Percentiles rank a stretch among this genome's conserved stretches.
These are phyloP conservation scores for Lichenothelia convexa DNA, from an alignment of 495 filamentous ascomycete species.

Conservation along the genomic window DNA sequence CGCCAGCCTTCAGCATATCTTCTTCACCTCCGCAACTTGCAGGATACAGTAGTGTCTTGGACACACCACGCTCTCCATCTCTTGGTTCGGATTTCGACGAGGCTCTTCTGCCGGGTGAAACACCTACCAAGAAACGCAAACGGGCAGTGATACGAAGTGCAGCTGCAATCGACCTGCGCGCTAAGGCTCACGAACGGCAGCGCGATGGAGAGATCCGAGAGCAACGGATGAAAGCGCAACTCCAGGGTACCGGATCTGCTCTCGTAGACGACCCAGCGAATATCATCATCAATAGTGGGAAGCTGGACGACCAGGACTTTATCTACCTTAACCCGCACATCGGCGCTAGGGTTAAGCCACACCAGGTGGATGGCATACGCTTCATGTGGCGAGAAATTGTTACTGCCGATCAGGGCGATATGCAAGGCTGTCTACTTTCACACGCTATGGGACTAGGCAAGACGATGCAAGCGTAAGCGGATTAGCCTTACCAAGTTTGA, in stretches of 20 bases:
- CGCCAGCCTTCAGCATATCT: too few species aligned
- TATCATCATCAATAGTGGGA: slow-evolving; percentile 55
- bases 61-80: slow-evolving; percentile 2
- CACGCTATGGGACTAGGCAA: slow-evolving; percentile 93
- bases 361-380: slow-evolving; percentile 53
- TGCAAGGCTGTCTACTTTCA: slow-evolving; percentile 58
- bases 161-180: slow-evolving; percentile 1
- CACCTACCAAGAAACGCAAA: slow-evolving; percentile 8
- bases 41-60: too few species aligned
- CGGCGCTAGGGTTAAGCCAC: slow-evolving; percentile 31
- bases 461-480: slow-evolving; percentile 62
- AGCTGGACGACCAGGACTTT: slow-evolving; percentile 34
- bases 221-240: too few species aligned
- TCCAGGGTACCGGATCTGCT: slow-evolving; percentile 8
- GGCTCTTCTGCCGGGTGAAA: neutral
- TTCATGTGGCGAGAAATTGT: slow-evolving; percentile 85
- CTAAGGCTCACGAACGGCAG: slow-evolving; percentile 1
- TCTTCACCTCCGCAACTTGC: too few species aligned
- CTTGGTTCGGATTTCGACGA: slow-evolving; percentile 12
- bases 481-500: neutral
- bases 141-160: slow-evolving; percentile 3
- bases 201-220: slow-evolving; percentile 17
- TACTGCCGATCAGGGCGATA: slow-evolving; percentile 26
- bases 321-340: slow-evolving; percentile 34
- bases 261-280: slow-evolving; percentile 23